These are phyloP conservation scores for Pelagophyceae sp. DNA, from an alignment of 352 stramenopile genomes.

Conservation along the genomic window DNA sequence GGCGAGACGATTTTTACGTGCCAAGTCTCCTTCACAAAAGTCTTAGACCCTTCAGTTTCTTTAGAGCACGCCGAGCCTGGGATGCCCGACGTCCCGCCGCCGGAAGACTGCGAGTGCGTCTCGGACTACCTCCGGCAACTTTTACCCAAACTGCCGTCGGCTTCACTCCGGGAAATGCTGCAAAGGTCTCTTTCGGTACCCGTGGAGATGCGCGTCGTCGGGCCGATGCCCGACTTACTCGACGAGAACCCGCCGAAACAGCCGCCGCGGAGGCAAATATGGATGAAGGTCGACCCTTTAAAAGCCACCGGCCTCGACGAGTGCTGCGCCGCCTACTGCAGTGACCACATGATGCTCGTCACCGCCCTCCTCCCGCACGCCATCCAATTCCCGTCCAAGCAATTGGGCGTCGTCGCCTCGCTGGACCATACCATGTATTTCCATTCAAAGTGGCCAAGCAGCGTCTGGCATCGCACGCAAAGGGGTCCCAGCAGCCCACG, in stretches of 20 bases:
- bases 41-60: neutral
- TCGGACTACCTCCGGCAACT: neutral
- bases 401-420: conserved; percentile 28
- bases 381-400: neutral
- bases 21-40: neutral
- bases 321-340: conserved; percentile 26
- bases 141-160: neutral
- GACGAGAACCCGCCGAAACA: neutral
- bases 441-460: too few relatives aligned
- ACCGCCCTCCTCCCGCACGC: conserved; percentile 22
- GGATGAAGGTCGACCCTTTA: neutral
- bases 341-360: conserved; percentile 24
- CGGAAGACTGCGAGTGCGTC: neutral
- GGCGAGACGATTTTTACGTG: neutral
- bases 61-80: neutral
- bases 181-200: neutral
- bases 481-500: too few relatives aligned
- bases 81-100: neutral
- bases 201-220: neutral
- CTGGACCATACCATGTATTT: conserved; percentile 32
- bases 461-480: too few relatives aligned
- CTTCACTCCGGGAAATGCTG: neutral
- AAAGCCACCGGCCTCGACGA: conserved; percentile 19
- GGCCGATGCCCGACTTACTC: neutral
- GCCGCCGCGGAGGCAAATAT: neutral